A percentile compares a stretch with the other conserved stretches of the same genome.
phyloP scores from a whole-genome alignment of 139 green algal genomes.

The Chlamydomonas eustigma region DNA sequence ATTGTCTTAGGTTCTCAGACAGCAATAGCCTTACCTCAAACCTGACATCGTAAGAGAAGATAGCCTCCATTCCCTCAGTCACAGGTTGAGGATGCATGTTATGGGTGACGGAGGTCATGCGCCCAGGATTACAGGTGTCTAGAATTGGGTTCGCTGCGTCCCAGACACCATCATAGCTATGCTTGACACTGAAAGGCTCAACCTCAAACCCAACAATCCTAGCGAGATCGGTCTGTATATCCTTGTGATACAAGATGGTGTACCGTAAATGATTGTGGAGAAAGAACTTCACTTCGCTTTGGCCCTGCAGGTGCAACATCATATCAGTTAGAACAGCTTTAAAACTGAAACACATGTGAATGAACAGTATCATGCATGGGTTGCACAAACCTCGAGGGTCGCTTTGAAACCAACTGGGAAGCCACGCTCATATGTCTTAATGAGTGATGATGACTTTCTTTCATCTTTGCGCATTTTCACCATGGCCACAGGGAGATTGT shows the following conservation, averaged over 20 bases:
- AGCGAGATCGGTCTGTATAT: constrained; percentile 71
- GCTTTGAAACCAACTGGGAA: constrained; percentile 88
- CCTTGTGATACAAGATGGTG: constrained; percentile 94
- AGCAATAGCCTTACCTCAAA: constrained; percentile 81
- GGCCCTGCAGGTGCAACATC: constrained; percentile 37
- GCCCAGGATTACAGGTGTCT: constrained; percentile 81
- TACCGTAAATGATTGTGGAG: constrained; percentile 97
- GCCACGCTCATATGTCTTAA: constrained; percentile 96
- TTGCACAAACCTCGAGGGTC: constrained; percentile 53
- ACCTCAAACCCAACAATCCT: constrained; percentile 98
- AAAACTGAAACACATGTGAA: too few relatives aligned
- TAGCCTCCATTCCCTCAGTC: constrained; percentile 78
- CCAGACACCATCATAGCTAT: constrained; percentile 80
- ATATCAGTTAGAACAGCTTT: too few relatives aligned
- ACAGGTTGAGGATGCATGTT: constrained; percentile 69
- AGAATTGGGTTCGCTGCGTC: constrained; percentile 62
- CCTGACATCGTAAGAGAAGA: constrained; percentile 96
- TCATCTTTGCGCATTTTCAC: constrained; percentile 77
- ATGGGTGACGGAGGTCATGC: constrained; percentile 75
- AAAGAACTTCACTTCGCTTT: constrained; percentile 72
- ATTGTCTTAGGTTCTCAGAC: too few relatives aligned
- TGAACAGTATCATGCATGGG: too few relatives aligned
- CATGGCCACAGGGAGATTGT: constrained; percentile 97
- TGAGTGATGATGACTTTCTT: constrained; percentile 37
- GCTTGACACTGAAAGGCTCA: constrained; percentile 84